Evolutionary conservation across 345 rosid species (phyloP).

Genomic region (Sisymbrium altissimum): DNA sequence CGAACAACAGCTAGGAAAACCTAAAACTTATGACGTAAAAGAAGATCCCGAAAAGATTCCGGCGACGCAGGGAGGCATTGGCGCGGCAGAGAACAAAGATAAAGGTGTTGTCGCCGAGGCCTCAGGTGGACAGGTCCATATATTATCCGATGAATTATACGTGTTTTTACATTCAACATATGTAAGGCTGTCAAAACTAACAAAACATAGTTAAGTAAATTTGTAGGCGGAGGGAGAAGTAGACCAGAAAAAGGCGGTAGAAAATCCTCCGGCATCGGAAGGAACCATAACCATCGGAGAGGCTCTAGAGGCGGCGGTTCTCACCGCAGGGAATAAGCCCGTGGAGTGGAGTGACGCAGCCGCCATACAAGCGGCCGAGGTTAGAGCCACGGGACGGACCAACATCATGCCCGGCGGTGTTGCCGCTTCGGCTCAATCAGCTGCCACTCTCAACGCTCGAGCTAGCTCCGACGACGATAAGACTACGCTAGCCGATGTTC

Average conservation of each 20-base stretch:
- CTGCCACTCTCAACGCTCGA: constrained; percentile 67
- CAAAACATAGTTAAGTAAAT: background rate
- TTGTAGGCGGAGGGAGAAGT: constrained; percentile 25
- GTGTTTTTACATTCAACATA: background rate
- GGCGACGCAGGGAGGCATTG: constrained; percentile 32
- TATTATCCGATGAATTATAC: background rate
- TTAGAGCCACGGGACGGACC: constrained; percentile 74
- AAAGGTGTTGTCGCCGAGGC: constrained; percentile 21
- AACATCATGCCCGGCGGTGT: constrained; percentile 60
- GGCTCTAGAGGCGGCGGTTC: constrained; percentile 70
- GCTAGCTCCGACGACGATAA: constrained; percentile 42
- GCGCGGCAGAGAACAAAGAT: constrained; percentile 39
- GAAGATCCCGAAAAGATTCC: constrained; percentile 35
- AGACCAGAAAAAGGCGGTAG: background rate
- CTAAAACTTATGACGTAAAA: constrained; percentile 36
- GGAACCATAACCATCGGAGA: constrained; percentile 61
- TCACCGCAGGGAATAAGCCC: constrained; percentile 68
- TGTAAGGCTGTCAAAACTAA: background rate
- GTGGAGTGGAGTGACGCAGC: constrained; percentile 93
- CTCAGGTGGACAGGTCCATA: constrained; percentile 19
- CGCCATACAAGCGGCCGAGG: constrained; percentile 85
- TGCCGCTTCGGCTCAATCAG: constrained; percentile 76
- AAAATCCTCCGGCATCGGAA: background rate
- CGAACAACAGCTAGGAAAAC: constrained; percentile 35
- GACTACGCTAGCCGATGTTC: constrained; percentile 63